Percentiles rank a stretch among this genome's conserved stretches.
phyloP scores from a whole-genome alignment of 2,329 filamentous ascomycete species.

The Sclerotinia spermophila region DNA sequence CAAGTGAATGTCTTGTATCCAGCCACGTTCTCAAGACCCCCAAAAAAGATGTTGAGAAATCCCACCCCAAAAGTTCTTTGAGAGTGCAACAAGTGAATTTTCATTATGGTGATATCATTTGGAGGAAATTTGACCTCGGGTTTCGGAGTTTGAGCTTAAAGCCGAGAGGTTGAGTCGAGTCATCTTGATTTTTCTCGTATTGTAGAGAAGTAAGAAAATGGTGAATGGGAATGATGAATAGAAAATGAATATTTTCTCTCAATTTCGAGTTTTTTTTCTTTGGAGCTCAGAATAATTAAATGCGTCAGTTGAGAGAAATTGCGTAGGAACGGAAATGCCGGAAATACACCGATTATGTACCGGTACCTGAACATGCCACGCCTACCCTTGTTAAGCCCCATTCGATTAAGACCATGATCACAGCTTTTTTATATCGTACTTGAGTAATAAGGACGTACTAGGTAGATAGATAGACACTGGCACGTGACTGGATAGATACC shows the following conservation, averaged over 20 bases:
- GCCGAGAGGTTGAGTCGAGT: background rate
- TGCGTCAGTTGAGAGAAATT: too few species aligned
- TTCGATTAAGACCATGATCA: background rate
- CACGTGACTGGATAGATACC: background rate
- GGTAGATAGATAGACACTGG: background rate
- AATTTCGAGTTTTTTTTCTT: too few species aligned
- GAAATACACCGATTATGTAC: background rate
- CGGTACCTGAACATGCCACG: slow-evolving; percentile 1
- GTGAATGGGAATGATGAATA: too few species aligned
- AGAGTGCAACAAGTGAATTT: background rate
- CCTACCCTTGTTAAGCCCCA: background rate
- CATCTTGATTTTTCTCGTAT: background rate
- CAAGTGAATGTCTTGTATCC: background rate
- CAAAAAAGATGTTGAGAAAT: background rate
- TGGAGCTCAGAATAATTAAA: too few species aligned
- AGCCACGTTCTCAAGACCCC: too few species aligned
- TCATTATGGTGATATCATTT: background rate
- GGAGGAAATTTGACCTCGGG: background rate
- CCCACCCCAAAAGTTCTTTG: background rate
- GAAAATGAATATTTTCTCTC: too few species aligned
- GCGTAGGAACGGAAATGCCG: background rate
- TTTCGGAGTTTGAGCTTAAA: background rate
- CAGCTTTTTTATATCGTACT: too few species aligned
- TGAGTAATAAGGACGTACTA: background rate
- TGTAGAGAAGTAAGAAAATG: background rate